Conservation (phyloP, 2,329 filamentous ascomycete genomes). For the Sporothrix globosa region DNA sequence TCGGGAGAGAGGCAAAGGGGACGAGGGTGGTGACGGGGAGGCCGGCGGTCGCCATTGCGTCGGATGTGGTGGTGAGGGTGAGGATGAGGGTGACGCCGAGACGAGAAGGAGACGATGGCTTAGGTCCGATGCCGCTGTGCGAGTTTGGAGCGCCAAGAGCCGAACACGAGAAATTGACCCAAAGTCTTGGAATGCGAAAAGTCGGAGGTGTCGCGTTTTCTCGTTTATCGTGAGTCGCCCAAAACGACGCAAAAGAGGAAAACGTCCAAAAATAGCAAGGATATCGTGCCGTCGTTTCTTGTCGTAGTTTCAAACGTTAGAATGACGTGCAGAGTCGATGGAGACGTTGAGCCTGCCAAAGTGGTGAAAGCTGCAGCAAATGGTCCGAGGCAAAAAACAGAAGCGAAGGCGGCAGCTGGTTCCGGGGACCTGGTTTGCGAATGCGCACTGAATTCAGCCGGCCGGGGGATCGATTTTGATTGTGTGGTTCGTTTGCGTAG, state of each 20-base stretch:
- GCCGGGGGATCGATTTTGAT: neutral
- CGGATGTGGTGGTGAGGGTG: neutral
- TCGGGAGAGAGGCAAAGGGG: conserved; percentile 61
- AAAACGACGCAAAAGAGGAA: neutral
- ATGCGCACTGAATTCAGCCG: neutral
- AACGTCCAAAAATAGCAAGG: neutral
- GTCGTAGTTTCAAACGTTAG: neutral
- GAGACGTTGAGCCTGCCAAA: too few species aligned
- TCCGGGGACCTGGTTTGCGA: conserved; percentile 18
- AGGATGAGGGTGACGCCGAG: neutral
- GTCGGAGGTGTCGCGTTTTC: too few species aligned
- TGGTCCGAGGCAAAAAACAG: neutral
- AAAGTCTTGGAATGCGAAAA: too few species aligned
- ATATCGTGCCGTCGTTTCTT: neutral
- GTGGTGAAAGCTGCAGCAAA: neutral
- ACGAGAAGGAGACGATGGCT: too few species aligned
- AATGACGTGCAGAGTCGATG: too few species aligned
- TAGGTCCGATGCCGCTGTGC: too few species aligned
- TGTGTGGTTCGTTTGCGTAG: neutral
- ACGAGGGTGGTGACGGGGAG: conserved; percentile 54
- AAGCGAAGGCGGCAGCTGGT: neutral
- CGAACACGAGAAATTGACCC: neutral
- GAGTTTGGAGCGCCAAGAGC: neutral
- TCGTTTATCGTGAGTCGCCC: too few species aligned
- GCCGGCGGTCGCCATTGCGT: conserved; percentile 13